These are phyloP conservation scores for Dittrichia graveolens DNA, from an alignment of 129 eudicot species.

Conservation along the genomic window DNA sequence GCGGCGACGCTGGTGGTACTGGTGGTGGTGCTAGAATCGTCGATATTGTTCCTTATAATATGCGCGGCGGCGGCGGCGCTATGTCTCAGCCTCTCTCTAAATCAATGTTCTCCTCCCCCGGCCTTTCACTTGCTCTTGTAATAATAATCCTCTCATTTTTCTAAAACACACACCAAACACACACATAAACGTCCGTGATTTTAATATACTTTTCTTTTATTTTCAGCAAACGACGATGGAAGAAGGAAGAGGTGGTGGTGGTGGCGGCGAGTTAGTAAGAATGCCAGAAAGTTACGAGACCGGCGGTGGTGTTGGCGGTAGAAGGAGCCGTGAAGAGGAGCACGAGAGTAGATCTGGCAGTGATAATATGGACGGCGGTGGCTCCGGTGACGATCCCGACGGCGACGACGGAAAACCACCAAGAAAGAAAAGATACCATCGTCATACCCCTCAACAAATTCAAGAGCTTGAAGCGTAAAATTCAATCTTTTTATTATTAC, in stretches of 20 bases:
- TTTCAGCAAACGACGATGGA: slow-evolving; percentile 73
- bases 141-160: not conserved
- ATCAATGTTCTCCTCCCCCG: slow-evolving; percentile 82
- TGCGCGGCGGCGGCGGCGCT: slow-evolving; percentile 55
- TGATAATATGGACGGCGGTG: slow-evolving; percentile 89
- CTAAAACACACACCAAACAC: not conserved
- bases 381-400: slow-evolving; percentile 86
- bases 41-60: slow-evolving; percentile 58
- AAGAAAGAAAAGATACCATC: slow-evolving; percentile 90
- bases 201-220: not conserved
- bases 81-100: slow-evolving; percentile 58
- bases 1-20: slow-evolving; percentile 54
- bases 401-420: slow-evolving; percentile 80
- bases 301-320: slow-evolving; percentile 44
- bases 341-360: slow-evolving; percentile 99
- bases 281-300: slow-evolving; percentile 56
- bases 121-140: slow-evolving; percentile 97
- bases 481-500: not conserved
- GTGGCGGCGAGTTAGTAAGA: slow-evolving; percentile 58
- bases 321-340: slow-evolving; percentile 91
- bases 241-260: slow-evolving; percentile 48
- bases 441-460: slow-evolving; percentile 98
- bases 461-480: slow-evolving; percentile 88
- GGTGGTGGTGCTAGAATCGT: slow-evolving; percentile 64
- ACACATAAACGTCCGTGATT: not conserved